Percentiles rank a stretch among this genome's conserved stretches.
phyloP scores from a whole-genome alignment of 306 rosid genomes.

The Phaseolus lunatus region DNA sequence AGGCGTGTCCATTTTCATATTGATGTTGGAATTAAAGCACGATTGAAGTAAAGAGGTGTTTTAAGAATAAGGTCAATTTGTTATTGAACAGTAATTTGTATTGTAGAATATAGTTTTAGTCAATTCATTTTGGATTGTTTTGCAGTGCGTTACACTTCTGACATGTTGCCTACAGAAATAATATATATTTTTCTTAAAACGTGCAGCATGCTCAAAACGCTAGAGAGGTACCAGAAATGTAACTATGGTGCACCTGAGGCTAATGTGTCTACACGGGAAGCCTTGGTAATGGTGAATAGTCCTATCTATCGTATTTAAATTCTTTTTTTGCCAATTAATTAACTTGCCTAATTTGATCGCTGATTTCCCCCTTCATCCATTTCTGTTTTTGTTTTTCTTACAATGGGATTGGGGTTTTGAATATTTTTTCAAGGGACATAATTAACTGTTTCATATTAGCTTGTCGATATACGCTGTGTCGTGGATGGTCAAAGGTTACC shows the following conservation, averaged over 20 bases:
- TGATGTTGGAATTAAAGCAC: not conserved
- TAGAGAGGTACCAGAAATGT: slow-evolving; percentile 98
- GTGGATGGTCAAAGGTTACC: not conserved
- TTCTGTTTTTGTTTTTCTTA: not conserved
- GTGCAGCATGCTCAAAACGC: slow-evolving; percentile 95
- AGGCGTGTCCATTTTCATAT: not conserved
- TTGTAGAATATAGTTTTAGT: not conserved
- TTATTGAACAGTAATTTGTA: not conserved
- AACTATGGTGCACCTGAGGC: slow-evolving; percentile 97
- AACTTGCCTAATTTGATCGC: not conserved
- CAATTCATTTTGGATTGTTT: not conserved
- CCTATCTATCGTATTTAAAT: slow-evolving; percentile 5
- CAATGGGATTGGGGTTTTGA: not conserved
- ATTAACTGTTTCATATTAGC: not conserved
- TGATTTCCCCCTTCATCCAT: not conserved
- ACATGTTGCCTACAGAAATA: not conserved
- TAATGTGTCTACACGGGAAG: slow-evolving; percentile 85
- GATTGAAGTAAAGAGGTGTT: not conserved
- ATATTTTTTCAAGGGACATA: not conserved
- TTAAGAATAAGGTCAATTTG: not conserved
- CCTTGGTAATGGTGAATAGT: slow-evolving; percentile 73
- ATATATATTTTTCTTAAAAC: not conserved
- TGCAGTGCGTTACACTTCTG: not conserved
- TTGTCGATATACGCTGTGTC: not conserved
- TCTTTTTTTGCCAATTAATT: not conserved